Evolutionary conservation across 2,329 filamentous ascomycete genomes (phyloP).

Genomic region (Dothideomycetes sp.): DNA sequence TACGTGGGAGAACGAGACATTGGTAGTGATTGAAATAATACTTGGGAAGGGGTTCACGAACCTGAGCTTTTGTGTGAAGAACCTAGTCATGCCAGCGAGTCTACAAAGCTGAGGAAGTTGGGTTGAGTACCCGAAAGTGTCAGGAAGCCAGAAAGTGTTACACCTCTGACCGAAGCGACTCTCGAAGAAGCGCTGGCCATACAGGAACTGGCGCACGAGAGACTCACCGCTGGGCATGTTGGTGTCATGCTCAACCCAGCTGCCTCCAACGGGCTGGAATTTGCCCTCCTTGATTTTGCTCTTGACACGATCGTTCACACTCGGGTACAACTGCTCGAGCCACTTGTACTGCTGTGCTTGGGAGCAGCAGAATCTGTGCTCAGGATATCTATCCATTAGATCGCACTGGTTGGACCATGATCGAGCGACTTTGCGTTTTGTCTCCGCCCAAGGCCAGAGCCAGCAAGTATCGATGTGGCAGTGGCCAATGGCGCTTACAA

Average conservation of each 20-base stretch:
- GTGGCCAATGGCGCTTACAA: slow-evolving; percentile 85
- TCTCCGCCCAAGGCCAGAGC: slow-evolving; percentile 98
- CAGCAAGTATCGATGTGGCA: slow-evolving; percentile 98
- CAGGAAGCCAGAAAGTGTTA: slow-evolving; percentile 92
- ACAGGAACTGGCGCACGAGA: slow-evolving; percentile 85
- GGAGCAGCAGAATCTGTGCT: slow-evolving; percentile 84
- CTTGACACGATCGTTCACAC: slow-evolving; percentile 83
- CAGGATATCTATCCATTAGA: slow-evolving; percentile 87
- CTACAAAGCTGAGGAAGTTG: slow-evolving; percentile 91
- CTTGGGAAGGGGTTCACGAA: too few species aligned
- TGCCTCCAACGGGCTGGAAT: slow-evolving; percentile 92
- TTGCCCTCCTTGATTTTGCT: slow-evolving; percentile 78
- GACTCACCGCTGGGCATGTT: slow-evolving; percentile 96
- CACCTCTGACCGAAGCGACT: slow-evolving; percentile 82
- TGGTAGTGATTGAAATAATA: too few species aligned
- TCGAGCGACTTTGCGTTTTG: slow-evolving; percentile 87
- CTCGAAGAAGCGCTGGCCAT: slow-evolving; percentile 91
- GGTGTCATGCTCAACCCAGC: slow-evolving; percentile 98
- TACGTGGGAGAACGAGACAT: too few species aligned
- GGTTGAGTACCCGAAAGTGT: slow-evolving; percentile 95
- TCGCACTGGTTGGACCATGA: slow-evolving; percentile 97
- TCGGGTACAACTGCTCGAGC: slow-evolving; percentile 83
- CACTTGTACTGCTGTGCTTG: slow-evolving; percentile 98
- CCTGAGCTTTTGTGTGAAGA: slow-evolving; percentile 97
- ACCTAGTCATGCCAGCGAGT: slow-evolving; percentile 88